Percentiles rank a stretch among this genome's conserved stretches.
These are phyloP conservation scores for Camellia oleifera DNA, from an alignment of 179 eudicot genomes.

Conservation along the genomic window DNA sequence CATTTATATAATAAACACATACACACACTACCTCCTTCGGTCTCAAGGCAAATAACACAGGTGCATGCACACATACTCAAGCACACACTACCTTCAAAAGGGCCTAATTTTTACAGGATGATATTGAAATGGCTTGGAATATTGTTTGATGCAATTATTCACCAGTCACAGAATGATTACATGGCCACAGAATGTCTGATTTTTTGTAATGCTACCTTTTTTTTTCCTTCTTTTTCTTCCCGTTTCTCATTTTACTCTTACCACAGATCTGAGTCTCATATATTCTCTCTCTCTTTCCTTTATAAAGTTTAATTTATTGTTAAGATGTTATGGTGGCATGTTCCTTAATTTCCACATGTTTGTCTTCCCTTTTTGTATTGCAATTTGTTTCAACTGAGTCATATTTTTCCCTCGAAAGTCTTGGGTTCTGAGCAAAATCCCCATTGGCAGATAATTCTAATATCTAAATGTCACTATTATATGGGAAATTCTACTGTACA, in stretches of 20 bases:
- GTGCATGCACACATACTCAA: too few relatives aligned
- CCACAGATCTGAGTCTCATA: background rate
- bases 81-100: background rate
- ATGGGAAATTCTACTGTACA: too few relatives aligned
- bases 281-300: background rate
- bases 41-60: background rate
- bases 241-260: background rate
- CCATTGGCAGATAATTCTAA: background rate
- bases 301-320: background rate
- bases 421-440: slow-evolving; percentile 5
- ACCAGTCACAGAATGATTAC: background rate
- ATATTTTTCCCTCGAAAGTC: background rate
- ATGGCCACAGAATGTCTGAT: background rate
- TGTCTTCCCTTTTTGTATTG: background rate
- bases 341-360: background rate
- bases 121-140: background rate
- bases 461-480: background rate
- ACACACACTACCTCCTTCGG: background rate
- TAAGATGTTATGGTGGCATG: background rate
- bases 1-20: background rate
- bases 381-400: background rate
- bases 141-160: background rate
- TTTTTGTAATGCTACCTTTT: background rate
- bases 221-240: background rate
- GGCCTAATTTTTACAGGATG: background rate